Conservation (phyloP, 2,329 filamentous ascomycete species). For the Rugonectria rugulosa region DNA sequence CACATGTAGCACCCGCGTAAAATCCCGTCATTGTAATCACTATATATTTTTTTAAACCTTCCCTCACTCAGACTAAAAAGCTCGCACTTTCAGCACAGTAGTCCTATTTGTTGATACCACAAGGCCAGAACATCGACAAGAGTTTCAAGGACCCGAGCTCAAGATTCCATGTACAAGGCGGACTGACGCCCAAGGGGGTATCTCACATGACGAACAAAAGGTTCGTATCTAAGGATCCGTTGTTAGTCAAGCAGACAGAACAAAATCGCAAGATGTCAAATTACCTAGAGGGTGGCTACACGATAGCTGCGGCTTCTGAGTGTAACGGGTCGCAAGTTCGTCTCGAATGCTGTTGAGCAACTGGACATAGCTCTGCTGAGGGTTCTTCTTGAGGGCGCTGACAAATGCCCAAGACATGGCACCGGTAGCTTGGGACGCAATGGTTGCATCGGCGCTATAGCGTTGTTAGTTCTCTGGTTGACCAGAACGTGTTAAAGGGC, state of each 20-base stretch:
- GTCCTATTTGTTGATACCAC: neutral
- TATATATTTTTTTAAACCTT: neutral
- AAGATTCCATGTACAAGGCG: slow-evolving; percentile 25
- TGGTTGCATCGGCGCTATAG: slow-evolving; percentile 86
- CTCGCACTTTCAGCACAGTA: neutral
- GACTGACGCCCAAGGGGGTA: slow-evolving; percentile 13
- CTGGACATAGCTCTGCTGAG: slow-evolving; percentile 97
- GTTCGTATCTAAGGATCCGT: slow-evolving; percentile 61
- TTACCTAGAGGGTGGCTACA: slow-evolving; percentile 96
- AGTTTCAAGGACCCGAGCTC: slow-evolving; percentile 15
- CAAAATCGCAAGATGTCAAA: slow-evolving; percentile 35
- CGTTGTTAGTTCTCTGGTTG: slow-evolving; percentile 30
- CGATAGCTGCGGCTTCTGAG: slow-evolving; percentile 94
- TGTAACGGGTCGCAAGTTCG: slow-evolving; percentile 86
- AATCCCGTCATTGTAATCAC: slow-evolving; percentile 2
- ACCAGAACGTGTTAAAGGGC: neutral
- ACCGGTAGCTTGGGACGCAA: slow-evolving; percentile 88
- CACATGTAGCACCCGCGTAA: slow-evolving; percentile 4
- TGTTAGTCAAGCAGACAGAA: slow-evolving; percentile 14
- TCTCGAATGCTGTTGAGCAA: slow-evolving; percentile 96
- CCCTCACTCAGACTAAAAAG: neutral
- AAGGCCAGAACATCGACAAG: slow-evolving; percentile 1
- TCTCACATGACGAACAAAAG: slow-evolving; percentile 68
- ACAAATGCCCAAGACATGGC: slow-evolving; percentile 99
- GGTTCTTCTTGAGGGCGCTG: slow-evolving; percentile 90